phyloP scores from a whole-genome alignment of 305 asterid genomes.

The Plantago coronopus region DNA sequence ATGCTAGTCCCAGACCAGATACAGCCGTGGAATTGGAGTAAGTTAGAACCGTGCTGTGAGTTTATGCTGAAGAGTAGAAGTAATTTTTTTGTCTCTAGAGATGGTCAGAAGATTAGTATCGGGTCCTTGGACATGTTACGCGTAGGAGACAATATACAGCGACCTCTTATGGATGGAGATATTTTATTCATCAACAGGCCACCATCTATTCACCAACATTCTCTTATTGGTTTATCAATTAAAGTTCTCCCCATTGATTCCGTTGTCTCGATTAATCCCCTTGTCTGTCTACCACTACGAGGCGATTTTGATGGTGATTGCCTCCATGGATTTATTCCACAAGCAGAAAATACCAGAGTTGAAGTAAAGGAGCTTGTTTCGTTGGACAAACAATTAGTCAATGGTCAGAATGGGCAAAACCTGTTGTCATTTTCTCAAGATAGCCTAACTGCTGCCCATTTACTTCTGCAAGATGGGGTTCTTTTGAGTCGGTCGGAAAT shows the following conservation, averaged over 20 bases:
- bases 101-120: conserved; percentile 43
- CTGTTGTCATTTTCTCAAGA: conserved; percentile 85
- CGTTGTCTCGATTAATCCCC: conserved; percentile 77
- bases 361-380: conserved; percentile 86
- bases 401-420: conserved; percentile 79
- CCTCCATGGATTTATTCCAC: conserved; percentile 93
- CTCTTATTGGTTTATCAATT: conserved; percentile 70
- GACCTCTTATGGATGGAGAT: conserved; percentile 90
- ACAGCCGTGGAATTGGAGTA: conserved; percentile 54
- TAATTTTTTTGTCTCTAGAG: conserved; percentile 46
- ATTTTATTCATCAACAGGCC: conserved; percentile 78
- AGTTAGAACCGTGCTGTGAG: conserved; percentile 52
- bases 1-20: conserved; percentile 58
- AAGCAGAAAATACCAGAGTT: conserved; percentile 59
- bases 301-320: conserved; percentile 99
- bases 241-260: conserved; percentile 59
- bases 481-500: conserved; percentile 50
- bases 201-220: conserved; percentile 95
- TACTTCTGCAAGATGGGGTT: conserved; percentile 65
- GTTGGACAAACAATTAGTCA: conserved; percentile 52
- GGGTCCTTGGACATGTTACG: conserved; percentile 56
- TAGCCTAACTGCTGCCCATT: conserved; percentile 83
- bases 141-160: conserved; percentile 56
- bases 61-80: conserved; percentile 52
- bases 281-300: conserved; percentile 75